A percentile compares a stretch with the other conserved stretches of the same genome.
phyloP scores from a whole-genome alignment of 2,329 filamentous ascomycete species.

The Aspergillus fijiensis region DNA sequence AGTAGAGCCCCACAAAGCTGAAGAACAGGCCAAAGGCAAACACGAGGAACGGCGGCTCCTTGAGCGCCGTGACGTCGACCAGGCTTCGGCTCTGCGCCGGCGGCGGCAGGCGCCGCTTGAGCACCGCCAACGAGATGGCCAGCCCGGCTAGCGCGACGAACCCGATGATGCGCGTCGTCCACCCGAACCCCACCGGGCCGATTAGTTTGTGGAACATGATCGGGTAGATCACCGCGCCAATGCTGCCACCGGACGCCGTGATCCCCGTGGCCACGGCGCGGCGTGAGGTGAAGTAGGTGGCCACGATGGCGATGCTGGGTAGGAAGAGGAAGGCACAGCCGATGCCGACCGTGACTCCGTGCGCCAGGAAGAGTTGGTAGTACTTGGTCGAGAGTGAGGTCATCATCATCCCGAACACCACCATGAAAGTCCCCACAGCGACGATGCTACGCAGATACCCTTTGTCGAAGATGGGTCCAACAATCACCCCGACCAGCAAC shows the following conservation, averaged over 20 bases:
- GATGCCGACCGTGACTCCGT: constrained; percentile 55
- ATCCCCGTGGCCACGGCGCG: constrained; percentile 51
- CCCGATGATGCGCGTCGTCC: constrained; percentile 54
- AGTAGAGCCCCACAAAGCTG: constrained; percentile 24
- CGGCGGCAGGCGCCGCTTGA: constrained; percentile 14
- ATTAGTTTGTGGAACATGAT: constrained; percentile 50
- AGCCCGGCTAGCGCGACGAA: constrained; percentile 52
- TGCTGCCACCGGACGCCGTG: constrained; percentile 47
- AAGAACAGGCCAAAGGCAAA: constrained; percentile 16
- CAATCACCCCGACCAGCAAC: constrained; percentile 53
- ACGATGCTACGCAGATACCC: constrained; percentile 59
- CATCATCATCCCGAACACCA: constrained; percentile 36
- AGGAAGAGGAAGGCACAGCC: constrained; percentile 54
- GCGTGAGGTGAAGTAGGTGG: constrained; percentile 48
- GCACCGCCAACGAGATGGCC: constrained; percentile 36
- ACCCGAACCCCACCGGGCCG: constrained; percentile 49
- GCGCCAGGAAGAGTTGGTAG: constrained; percentile 58
- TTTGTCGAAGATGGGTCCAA: constrained; percentile 53
- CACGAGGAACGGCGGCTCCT: background rate
- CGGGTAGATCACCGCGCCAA: constrained; percentile 57
- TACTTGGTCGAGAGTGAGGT: constrained; percentile 39
- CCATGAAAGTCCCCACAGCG: constrained; percentile 44
- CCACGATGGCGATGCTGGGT: constrained; percentile 30
- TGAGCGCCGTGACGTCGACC: background rate
- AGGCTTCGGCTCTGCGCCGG: background rate